Evolutionary conservation across 768 basidiomycete genomes (phyloP).

Genomic region (Lactarius akahatsu): DNA sequence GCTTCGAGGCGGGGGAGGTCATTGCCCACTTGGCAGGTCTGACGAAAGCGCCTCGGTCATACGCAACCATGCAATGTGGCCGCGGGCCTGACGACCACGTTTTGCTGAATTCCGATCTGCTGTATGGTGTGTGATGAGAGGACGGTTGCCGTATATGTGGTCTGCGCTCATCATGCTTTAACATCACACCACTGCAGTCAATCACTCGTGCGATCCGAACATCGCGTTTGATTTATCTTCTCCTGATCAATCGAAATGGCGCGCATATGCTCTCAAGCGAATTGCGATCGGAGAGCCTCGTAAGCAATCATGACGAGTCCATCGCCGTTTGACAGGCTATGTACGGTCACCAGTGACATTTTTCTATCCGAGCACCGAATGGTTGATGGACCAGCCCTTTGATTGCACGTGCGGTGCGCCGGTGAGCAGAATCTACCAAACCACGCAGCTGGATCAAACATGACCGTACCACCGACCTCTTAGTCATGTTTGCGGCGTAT

Average conservation of each 20-base stretch:
- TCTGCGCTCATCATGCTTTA: background rate
- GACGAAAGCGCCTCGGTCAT: conserved; percentile 42
- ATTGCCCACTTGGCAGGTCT: conserved; percentile 38
- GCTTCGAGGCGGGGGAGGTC: conserved; percentile 41
- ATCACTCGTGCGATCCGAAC: conserved; percentile 65
- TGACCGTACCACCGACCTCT: background rate
- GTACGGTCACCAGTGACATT: conserved; percentile 44
- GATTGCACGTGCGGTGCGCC: conserved; percentile 47
- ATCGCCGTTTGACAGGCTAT: conserved; percentile 23
- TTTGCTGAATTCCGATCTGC: conserved; percentile 58
- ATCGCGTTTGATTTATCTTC: conserved; percentile 53
- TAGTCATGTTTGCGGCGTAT: conserved; percentile 19
- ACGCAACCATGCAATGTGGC: conserved; percentile 55
- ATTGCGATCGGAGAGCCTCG: conserved; percentile 42
- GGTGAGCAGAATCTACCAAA: conserved; percentile 3
- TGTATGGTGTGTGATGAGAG: conserved; percentile 47
- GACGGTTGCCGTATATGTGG: background rate
- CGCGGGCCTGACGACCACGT: conserved; percentile 47
- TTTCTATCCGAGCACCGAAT: conserved; percentile 69
- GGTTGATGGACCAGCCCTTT: conserved; percentile 67
- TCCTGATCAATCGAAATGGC: conserved; percentile 45
- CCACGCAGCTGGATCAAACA: background rate
- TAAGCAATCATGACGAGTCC: conserved; percentile 38
- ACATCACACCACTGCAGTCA: conserved; percentile 39
- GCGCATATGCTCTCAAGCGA: conserved; percentile 44